Evolutionary conservation across 805 yeast species (phyloP).

Genomic region (Cyberlindnera saturnus): DNA sequence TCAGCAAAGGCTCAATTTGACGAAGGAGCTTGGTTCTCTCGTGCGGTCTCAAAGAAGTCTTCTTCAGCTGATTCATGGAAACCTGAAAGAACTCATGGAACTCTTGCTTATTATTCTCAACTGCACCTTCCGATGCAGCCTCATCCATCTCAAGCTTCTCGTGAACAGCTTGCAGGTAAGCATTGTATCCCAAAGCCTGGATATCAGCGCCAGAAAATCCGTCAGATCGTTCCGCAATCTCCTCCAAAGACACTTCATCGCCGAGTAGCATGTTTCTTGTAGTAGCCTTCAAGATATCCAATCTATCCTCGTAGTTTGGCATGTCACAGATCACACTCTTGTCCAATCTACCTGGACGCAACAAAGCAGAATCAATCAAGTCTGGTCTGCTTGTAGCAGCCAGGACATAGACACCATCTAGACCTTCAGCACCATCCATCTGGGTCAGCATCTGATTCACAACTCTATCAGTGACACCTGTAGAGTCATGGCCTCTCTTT

Average conservation of each 20-base stretch:
- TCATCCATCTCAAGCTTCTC: conserved; percentile 50
- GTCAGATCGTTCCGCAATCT: conserved; percentile 51
- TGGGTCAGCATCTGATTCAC: conserved; percentile 96
- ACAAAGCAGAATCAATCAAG: conserved; percentile 85
- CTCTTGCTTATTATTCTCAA: conserved; percentile 7
- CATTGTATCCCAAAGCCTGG: conserved; percentile 88
- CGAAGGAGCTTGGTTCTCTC: conserved; percentile 36
- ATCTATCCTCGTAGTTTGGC: conserved; percentile 66
- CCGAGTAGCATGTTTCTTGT: conserved; percentile 54
- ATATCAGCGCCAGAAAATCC: conserved; percentile 95
- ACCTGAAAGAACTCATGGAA: conserved; percentile 39
- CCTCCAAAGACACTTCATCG: conserved; percentile 42
- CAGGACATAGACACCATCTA: conserved; percentile 92
- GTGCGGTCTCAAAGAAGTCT: conserved; percentile 26
- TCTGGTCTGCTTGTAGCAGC: conserved; percentile 98
- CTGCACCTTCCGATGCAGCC: conserved; percentile 19
- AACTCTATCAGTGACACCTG: conserved; percentile 96
- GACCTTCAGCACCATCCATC: conserved; percentile 98
- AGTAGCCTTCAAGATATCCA: conserved; percentile 61
- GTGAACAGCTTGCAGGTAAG: conserved; percentile 82
- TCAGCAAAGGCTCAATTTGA: conserved; percentile 37
- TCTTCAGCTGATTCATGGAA: conserved; percentile 19
- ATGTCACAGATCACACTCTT: conserved; percentile 86
- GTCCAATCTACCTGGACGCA: conserved; percentile 95
- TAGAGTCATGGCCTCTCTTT: conserved; percentile 94